Evolutionary conservation across 768 basidiomycete species (phyloP).

Genomic region (Mycena alexandri): DNA sequence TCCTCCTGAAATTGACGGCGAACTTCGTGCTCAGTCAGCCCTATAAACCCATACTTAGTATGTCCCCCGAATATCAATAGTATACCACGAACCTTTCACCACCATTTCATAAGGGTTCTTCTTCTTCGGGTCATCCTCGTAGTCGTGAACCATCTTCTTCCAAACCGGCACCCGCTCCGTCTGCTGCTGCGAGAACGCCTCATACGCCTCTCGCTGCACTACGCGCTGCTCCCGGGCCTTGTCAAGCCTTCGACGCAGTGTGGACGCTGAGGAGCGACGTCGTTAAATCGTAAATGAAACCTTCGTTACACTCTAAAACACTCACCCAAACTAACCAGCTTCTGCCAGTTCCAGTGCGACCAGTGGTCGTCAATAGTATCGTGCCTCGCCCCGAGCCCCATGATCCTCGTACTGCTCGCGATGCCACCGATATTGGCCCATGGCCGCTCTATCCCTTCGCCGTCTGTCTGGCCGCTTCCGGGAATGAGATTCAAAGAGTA

Average conservation of each 20-base stretch:
- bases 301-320: too few relatives aligned
- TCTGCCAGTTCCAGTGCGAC: conserved; percentile 39
- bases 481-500: conserved; percentile 28
- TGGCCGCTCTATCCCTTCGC: conserved; percentile 28
- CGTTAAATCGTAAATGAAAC: neutral
- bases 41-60: neutral
- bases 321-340: conserved; percentile 5
- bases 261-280: neutral
- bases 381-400: conserved; percentile 41
- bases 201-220: neutral
- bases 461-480: conserved; percentile 13
- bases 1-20: neutral
- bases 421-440: conserved; percentile 43
- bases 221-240: neutral
- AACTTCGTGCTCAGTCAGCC: conserved; percentile 4
- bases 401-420: conserved; percentile 44
- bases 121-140: neutral
- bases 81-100: neutral
- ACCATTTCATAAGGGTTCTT: conserved; percentile 1
- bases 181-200: neutral
- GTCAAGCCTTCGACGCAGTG: neutral
- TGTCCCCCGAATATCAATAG: too few relatives aligned
- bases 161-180: neutral
- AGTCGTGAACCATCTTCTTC: conserved; percentile 14
- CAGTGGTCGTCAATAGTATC: conserved; percentile 42